Percentiles rank a stretch among this genome's conserved stretches.
These are phyloP conservation scores for Asclepias syriaca DNA, from an alignment of 257 asterid genomes.

Conservation along the genomic window DNA sequence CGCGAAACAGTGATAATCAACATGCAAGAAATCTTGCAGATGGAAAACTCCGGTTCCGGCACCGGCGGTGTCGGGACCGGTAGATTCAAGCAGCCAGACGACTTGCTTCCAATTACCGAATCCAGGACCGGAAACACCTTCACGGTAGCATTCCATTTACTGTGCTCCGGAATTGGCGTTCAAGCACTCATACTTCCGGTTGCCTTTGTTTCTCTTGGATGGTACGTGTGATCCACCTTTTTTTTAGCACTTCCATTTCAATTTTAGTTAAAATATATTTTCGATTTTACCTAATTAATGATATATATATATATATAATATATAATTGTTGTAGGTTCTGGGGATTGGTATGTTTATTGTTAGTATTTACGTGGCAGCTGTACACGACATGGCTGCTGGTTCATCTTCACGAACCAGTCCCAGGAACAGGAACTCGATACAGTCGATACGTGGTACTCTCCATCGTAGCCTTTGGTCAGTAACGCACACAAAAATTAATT, in stretches of 20 bases:
- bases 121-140: constrained; percentile 18
- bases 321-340: neutral
- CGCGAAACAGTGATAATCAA: neutral
- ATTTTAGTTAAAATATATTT: no score
- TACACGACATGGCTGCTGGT: constrained; percentile 7
- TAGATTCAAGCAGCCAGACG: neutral
- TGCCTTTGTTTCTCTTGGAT: constrained; percentile 59
- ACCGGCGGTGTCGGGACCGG: neutral
- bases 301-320: no score
- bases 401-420: constrained; percentile 50
- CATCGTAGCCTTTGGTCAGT: constrained; percentile 52
- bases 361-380: constrained; percentile 5
- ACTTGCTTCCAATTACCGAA: constrained; percentile 6
- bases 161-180: constrained; percentile 56
- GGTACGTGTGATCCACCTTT: constrained; percentile 30
- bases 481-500: no score
- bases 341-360: neutral
- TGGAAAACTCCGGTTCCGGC: neutral
- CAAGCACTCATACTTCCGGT: constrained; percentile 53
- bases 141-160: constrained; percentile 32
- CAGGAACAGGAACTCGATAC: constrained; percentile 38
- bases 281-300: constrained; percentile 16
- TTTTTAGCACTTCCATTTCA: no score
- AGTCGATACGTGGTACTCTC: constrained; percentile 63
- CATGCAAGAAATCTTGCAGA: neutral